phyloP scores from a whole-genome alignment of 164 flowering plant species.

The Aristolochia fimbriata region DNA sequence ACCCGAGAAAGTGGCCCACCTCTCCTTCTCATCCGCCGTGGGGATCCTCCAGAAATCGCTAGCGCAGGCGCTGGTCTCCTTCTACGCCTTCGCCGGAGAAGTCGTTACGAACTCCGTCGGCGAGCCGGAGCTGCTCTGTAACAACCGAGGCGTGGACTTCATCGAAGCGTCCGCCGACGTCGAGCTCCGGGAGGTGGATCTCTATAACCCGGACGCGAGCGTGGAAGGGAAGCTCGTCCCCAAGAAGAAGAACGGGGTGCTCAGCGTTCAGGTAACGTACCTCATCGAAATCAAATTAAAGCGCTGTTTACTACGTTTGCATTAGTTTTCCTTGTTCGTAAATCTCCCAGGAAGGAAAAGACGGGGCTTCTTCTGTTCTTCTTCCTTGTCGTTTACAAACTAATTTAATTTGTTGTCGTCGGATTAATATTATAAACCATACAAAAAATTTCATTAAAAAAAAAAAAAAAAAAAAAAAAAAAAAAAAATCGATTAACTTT shows the following conservation, averaged over 20 bases:
- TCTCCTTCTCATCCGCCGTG: slow-evolving; percentile 7
- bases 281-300: too few species aligned
- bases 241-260: slow-evolving; percentile 24
- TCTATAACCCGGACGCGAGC: slow-evolving; percentile 32
- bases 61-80: slow-evolving; percentile 18
- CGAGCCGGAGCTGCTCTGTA: slow-evolving; percentile 34
- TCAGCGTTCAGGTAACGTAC: slow-evolving; percentile 23
- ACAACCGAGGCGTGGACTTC: slow-evolving; percentile 39
- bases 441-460: too few species aligned
- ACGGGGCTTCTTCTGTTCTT: too few species aligned
- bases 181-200: slow-evolving; percentile 20
- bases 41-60: slow-evolving; percentile 17
- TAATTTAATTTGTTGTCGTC: too few species aligned
- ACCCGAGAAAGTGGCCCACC: not conserved
- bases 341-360: too few species aligned
- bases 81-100: slow-evolving; percentile 29
- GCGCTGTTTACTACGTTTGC: too few species aligned
- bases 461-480: too few species aligned
- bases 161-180: slow-evolving; percentile 28
- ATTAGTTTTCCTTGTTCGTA: too few species aligned
- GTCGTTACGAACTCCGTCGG: slow-evolving; percentile 19
- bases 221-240: slow-evolving; percentile 38
- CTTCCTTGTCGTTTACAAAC: too few species aligned
- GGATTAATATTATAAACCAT: too few species aligned
- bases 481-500: too few species aligned